phyloP scores from a whole-genome alignment of 768 basidiomycete species.

The Trametes coccinea region DNA sequence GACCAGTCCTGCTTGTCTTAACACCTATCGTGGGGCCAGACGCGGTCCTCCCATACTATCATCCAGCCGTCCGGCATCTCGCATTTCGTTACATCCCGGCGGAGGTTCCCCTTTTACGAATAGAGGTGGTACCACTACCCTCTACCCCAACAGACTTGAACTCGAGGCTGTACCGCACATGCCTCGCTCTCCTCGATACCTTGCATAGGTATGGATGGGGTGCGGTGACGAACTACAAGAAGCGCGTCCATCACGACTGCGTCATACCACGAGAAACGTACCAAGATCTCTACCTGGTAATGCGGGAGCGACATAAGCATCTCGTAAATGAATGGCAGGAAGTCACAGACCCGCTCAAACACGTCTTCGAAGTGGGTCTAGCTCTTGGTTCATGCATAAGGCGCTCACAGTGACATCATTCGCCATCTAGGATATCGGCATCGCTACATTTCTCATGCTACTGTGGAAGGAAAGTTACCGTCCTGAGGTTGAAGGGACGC shows the following conservation, averaged over 20 bases:
- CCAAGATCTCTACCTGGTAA: slow-evolving; percentile 86
- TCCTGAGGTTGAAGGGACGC: background rate
- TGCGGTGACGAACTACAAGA: slow-evolving; percentile 76
- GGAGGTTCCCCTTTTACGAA: slow-evolving; percentile 41
- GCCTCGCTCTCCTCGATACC: slow-evolving; percentile 76
- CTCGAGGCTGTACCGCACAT: slow-evolving; percentile 78
- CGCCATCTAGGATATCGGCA: slow-evolving; percentile 77
- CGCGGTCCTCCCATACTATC: slow-evolving; percentile 78
- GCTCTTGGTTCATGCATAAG: background rate
- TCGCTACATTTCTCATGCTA: slow-evolving; percentile 90
- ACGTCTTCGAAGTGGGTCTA: slow-evolving; percentile 76
- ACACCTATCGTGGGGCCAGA: slow-evolving; percentile 55
- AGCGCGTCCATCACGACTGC: slow-evolving; percentile 82
- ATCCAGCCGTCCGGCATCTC: slow-evolving; percentile 78
- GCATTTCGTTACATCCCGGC: slow-evolving; percentile 71
- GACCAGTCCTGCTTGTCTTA: slow-evolving; percentile 46
- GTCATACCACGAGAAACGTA: slow-evolving; percentile 75
- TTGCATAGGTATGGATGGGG: slow-evolving; percentile 92
- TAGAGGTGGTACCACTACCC: slow-evolving; percentile 58
- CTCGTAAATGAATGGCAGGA: slow-evolving; percentile 77
- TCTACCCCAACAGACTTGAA: slow-evolving; percentile 47
- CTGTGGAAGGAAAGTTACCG: slow-evolving; percentile 72
- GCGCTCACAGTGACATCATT: background rate
- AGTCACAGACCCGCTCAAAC: slow-evolving; percentile 83
- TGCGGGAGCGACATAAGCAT: slow-evolving; percentile 84